Evolutionary conservation across 108 stramenopile species (phyloP), one percentile per base, ranked within the genome.

Genomic region (Aurantiochytrium sp.): DNA sequence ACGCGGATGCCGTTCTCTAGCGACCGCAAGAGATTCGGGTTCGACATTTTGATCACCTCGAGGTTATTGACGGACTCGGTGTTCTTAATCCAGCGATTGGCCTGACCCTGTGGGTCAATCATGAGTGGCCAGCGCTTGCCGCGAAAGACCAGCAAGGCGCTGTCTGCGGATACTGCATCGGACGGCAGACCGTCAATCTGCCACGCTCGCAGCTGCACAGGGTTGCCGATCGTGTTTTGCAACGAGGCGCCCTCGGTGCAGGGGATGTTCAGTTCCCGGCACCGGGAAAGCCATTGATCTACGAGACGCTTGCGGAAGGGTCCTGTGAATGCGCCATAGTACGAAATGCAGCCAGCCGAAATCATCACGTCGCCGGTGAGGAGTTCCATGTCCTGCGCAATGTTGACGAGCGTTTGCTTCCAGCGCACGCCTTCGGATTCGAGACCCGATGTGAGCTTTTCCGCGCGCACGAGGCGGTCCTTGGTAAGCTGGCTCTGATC

Each of bases 51-150:
- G 5, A 92, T 93, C 4, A 92, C 92, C 72, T 91, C 92, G 72
- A 88, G 87, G 6, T 93, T 43, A 49, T 71, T 91, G 45, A 73
- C 76, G 0, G 91, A 92, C 55, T 94, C 72, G 92, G 91, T 93
- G 60, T 93, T 93, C 23, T 92, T 92, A 57, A 95, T 92, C 95
- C 95, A 95, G 60, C 88, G 88, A 71, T 95, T 94, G 12, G 95
- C 95, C 76, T 95, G 95, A 28, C 91, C 92, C 90, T 95, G 95
- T 0, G 95, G 95, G 59, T 95, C 95, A 88, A 95, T 95, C 93
- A 94, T 94, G 42, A 95, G 89, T 5, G 95, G 95, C 95, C 95
- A 95, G 44, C 95, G 88, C 42, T 90, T 58, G 43, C 93, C 93
- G 49, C 92, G 88, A 8, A 91, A 90, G 5, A 94, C 94, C 18